Evolutionary conservation across 2,329 filamentous ascomycete genomes (phyloP), one percentile per base, ranked within the genome.

Genomic region (Diaporthe amygdali): DNA sequence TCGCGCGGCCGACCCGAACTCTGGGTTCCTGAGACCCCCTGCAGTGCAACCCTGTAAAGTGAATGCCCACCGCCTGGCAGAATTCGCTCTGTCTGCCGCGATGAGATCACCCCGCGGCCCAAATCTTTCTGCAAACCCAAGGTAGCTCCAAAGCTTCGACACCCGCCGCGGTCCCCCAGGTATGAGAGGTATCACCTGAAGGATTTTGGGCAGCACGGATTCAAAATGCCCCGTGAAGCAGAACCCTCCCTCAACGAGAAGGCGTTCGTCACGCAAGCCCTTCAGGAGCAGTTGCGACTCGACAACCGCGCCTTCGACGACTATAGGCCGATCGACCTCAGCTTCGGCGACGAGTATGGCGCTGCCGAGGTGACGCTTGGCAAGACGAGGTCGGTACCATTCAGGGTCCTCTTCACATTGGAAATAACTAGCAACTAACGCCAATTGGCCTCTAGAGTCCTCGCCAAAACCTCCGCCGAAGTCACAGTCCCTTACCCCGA

Each of bases 291-390:
- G 75, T 84, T 95, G 72, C 93, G 96, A 30, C 85, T 98, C 71
- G 96, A 99, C 83, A 93, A 93, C 76, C 93, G 96, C 75, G 85
- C 88, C 71, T 88, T 95, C 71, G 94, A 98, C 78, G 88, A 95
- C 77, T 96, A 94, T 82, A 91, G 96, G 75, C 86, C 90, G 59
- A 81, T 98, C 55, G 89, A 92, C 72, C 87, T 99, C 72, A 89
- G 87, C 3, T 97, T 98, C 82, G 95, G 95, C 64, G 92, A 97
- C 74, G 94, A 97, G 77, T 95, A 95, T 87, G 96, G 96, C 74
- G 91, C 96, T 76, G 94, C 93, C 76, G 94, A 97, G 78, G 93
- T 98, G 47, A 89, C 91, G 74, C 84, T 98, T 74, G 96, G 96
- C 76, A 97, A 96, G 85, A 98, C 96, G 70, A 94, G 92, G 95